Base-by-base conservation (phyloP, 2,329 filamentous ascomycete genomes). In the Cladophialophora exuberans region DNA sequence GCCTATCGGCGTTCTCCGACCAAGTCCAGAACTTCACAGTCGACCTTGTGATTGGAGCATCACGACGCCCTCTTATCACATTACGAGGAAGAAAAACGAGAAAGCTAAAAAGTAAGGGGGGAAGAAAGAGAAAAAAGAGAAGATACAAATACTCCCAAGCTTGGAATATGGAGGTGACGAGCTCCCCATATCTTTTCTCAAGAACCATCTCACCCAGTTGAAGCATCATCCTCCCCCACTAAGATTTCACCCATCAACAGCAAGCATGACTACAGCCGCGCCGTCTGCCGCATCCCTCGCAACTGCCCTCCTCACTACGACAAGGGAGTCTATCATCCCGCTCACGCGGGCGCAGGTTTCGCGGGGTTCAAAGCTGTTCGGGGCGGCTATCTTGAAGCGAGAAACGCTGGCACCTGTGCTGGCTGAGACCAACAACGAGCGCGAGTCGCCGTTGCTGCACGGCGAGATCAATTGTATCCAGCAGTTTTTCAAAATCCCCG, bases 401-500 rank as follows among this genome's bases (percentile, higher is more conserved):
- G 43, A 67, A 2, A 66, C 64, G 13, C 74, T 83, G 4, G 39
- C 61, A 0, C 71, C 77, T 2, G 66, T 79, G 11, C 80, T 77
- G 0, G 75, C 80, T 4, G 74, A 80, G 7, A 83, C 79, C 41
- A 84, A 84, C 71, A 77, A 83, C 66, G 81, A 83, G 66, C 73
- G 73, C 9, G 66, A 65, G 1, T 83, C 81, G 3, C 81, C 81
- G 1, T 72, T 83, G 3, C 72, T 83, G 6, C 81, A 83, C 66
- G 81, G 81, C 57, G 81, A 84, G 61, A 82, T 83, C 67, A 81
- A 83, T 67, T 83, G 81, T 72, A 83, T 84, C 67, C 80, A 83
- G 62, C 69, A 76, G 26, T 83, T 83, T 70, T 83, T 81, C 68
- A 72, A 73, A 0, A 65, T 56, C 65, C 72, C 10, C 59, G 67